Percentiles rank a stretch among this genome's conserved stretches.
Evolutionary conservation across 1,284 basidiomycete species (phyloP).

Genomic region (Tilletia setariae): DNA sequence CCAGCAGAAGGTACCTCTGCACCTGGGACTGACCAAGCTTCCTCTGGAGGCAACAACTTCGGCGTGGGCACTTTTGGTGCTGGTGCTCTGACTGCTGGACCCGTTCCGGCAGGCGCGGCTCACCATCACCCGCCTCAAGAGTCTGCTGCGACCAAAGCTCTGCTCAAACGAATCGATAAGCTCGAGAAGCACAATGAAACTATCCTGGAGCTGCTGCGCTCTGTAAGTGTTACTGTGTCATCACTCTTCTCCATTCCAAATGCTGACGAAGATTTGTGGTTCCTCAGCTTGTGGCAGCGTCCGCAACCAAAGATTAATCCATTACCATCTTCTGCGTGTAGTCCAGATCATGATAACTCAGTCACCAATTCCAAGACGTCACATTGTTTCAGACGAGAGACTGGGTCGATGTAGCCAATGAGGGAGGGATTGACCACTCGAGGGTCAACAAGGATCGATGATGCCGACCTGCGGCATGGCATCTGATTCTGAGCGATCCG

Average conservation of each 20-base stretch:
- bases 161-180: slow-evolving; percentile 13
- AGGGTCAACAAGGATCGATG: background rate
- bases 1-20: too few relatives aligned
- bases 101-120: background rate
- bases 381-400: too few relatives aligned
- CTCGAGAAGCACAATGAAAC: slow-evolving; percentile 12
- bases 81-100: background rate
- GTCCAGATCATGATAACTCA: too few relatives aligned
- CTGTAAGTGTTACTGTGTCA: background rate
- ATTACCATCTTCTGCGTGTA: too few relatives aligned
- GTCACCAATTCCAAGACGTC: too few relatives aligned
- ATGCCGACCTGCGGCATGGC: too few relatives aligned
- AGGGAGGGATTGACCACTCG: too few relatives aligned
- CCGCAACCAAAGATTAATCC: background rate
- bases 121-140: background rate
- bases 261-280: background rate
- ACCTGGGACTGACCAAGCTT: too few relatives aligned
- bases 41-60: background rate
- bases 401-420: too few relatives aligned
- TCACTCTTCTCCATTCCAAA: background rate
- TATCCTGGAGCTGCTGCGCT: slow-evolving; percentile 10
- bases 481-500: too few relatives aligned
- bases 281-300: slow-evolving; percentile 1
- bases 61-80: background rate
- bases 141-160: background rate